A percentile compares a stretch with the other conserved stretches of the same genome.
These are phyloP conservation scores for Lasiodiplodia sp. DNA, from an alignment of 2,329 filamentous ascomycete species.

Conservation along the genomic window DNA sequence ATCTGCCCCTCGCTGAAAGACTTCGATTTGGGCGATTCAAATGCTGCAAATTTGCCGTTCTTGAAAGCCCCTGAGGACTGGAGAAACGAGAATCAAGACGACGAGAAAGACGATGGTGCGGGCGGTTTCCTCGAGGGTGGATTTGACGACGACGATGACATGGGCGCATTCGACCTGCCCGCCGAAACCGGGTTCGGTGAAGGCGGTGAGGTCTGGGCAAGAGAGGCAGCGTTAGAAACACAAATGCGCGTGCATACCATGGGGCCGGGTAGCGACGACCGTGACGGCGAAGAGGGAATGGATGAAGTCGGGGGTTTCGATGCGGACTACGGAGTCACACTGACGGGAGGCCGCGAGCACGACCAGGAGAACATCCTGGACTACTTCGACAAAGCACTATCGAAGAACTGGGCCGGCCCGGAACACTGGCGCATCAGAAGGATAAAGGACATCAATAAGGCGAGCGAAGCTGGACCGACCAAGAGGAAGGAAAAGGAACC, in stretches of 20 bases:
- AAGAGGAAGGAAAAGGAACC: constrained; percentile 94
- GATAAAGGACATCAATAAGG: constrained; percentile 78
- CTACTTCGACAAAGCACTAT: constrained; percentile 95
- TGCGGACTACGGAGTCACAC: constrained; percentile 77
- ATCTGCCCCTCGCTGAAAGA: constrained; percentile 94
- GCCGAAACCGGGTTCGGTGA: constrained; percentile 87
- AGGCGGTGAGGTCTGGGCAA: constrained; percentile 94
- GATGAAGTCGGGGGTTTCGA: constrained; percentile 64
- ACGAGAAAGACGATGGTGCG: constrained; percentile 68
- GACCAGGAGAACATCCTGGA: constrained; percentile 95
- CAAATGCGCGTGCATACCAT: constrained; percentile 82
- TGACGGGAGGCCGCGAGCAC: constrained; percentile 71
- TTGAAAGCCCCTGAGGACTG: constrained; percentile 88
- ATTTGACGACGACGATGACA: constrained; percentile 78
- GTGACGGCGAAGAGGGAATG: constrained; percentile 56
- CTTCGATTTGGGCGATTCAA: constrained; percentile 88
- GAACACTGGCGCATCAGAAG: constrained; percentile 98
- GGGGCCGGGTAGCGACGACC: constrained; percentile 63
- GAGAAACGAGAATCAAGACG: constrained; percentile 73
- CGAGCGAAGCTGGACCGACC: constrained; percentile 61
- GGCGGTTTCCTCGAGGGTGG: constrained; percentile 81
- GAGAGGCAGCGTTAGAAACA: constrained; percentile 84
- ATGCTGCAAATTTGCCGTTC: constrained; percentile 88
- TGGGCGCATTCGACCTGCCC: constrained; percentile 67
- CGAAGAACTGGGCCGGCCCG: constrained; percentile 98